Conservation (phyloP, 306 rosid species). For the Prunus persica region DNA sequence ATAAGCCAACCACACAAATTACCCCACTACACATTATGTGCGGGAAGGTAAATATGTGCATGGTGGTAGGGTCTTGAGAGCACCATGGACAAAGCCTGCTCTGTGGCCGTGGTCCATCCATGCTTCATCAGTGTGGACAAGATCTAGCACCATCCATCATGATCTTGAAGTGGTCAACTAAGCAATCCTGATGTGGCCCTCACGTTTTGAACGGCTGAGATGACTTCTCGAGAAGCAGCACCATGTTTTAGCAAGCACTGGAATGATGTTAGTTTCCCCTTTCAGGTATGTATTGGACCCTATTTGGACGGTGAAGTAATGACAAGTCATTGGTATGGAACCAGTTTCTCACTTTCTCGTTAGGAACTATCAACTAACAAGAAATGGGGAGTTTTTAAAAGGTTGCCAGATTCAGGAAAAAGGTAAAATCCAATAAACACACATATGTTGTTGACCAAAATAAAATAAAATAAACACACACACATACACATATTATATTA, state of each 20-base stretch:
- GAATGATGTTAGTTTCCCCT: not conserved
- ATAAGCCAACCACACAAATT: slow-evolving; percentile 36
- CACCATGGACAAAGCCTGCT: slow-evolving; percentile 30
- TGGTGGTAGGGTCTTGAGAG: slow-evolving; percentile 37
- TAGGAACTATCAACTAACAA: not conserved
- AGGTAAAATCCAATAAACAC: not conserved
- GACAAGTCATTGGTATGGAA: slow-evolving; percentile 4
- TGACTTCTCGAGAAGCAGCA: not conserved
- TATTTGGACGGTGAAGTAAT: not conserved
- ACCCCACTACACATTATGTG: slow-evolving; percentile 29
- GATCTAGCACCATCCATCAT: slow-evolving; percentile 63
- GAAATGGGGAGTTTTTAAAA: not conserved
- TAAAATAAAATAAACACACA: not conserved
- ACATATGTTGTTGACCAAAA: not conserved
- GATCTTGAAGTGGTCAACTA: slow-evolving; percentile 42
- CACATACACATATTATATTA: not conserved
- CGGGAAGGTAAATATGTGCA: slow-evolving; percentile 4
- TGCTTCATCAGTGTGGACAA: slow-evolving; percentile 60
- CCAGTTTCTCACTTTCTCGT: slow-evolving; percentile 12
- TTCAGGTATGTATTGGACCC: not conserved
- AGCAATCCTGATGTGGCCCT: slow-evolving; percentile 5
- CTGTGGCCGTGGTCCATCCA: slow-evolving; percentile 27
- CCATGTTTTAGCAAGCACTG: not conserved
- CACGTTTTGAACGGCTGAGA: slow-evolving; percentile 21
- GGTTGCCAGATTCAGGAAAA: not conserved